Percentiles rank a stretch among this genome's conserved stretches.
These are phyloP conservation scores for Saccharomyces hybrid DNA, from an alignment of 1,139 yeast species.

Conservation along the genomic window DNA sequence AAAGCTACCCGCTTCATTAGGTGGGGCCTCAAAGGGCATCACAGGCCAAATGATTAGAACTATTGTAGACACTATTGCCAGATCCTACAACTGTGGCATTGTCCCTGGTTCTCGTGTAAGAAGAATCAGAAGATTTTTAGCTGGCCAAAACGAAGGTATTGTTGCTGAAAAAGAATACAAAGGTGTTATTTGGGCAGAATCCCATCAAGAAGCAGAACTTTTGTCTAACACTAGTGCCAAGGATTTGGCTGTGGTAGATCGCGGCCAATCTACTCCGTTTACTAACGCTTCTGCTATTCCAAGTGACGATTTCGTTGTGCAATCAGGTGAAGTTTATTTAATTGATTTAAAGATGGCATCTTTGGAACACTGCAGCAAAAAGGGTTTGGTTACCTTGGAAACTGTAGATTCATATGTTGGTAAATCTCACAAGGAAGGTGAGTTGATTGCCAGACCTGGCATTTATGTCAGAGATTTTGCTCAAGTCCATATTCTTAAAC, in stretches of 20 bases:
- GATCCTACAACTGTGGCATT: constrained; percentile 69
- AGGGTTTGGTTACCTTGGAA: constrained; percentile 62
- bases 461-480: constrained; percentile 82
- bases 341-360: constrained; percentile 81
- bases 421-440: constrained; percentile 45
- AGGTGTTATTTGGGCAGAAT: constrained; percentile 87
- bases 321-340: constrained; percentile 79
- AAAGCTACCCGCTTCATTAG: constrained; percentile 45
- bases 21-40: constrained; percentile 33
- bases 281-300: constrained; percentile 47
- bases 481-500: constrained; percentile 64
- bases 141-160: constrained; percentile 89
- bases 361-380: constrained; percentile 43
- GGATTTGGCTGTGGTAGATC: constrained; percentile 38
- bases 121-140: constrained; percentile 83
- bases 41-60: constrained; percentile 64
- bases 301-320: constrained; percentile 65
- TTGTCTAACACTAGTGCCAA: constrained; percentile 38
- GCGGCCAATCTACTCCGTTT: constrained; percentile 27
- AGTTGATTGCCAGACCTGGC: constrained; percentile 57
- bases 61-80: constrained; percentile 76
- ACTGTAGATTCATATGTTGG: constrained; percentile 58
- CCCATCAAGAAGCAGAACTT: constrained; percentile 62
- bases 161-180: constrained; percentile 89
- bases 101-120: constrained; percentile 91